Conservation (phyloP, 129 eudicot species). For the Centella asiatica region DNA sequence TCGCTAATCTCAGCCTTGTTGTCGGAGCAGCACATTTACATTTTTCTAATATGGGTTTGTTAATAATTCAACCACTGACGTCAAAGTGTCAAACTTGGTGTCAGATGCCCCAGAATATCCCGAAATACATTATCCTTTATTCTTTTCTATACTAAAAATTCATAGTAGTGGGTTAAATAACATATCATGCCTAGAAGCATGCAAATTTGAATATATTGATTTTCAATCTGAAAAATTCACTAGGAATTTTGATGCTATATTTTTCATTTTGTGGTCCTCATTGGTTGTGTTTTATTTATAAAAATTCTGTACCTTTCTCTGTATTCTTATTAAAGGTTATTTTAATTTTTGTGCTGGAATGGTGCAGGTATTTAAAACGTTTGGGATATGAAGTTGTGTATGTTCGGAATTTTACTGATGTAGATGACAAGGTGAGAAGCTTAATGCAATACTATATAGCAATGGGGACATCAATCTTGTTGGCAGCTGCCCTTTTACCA, state of each 20-base stretch:
- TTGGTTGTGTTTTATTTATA: too few species aligned
- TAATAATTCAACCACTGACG: too few species aligned
- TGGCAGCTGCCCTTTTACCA: too few species aligned
- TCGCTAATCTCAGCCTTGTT: too few species aligned
- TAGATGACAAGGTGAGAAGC: constrained; percentile 82
- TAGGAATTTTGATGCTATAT: background rate
- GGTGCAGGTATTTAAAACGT: constrained; percentile 53
- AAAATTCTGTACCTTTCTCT: background rate
- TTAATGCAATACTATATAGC: background rate
- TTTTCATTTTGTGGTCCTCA: too few species aligned
- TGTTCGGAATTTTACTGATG: constrained; percentile 85
- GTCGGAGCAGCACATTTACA: too few species aligned
- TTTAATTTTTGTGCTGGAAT: background rate
- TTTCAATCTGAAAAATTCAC: background rate
- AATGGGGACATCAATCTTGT: too few species aligned
- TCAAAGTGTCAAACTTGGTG: too few species aligned
- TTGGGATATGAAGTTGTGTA: constrained; percentile 76
- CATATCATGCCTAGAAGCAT: background rate
- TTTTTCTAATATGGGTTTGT: too few species aligned
- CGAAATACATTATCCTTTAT: too few species aligned
- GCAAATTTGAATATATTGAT: background rate
- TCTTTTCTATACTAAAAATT: too few species aligned
- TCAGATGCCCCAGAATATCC: background rate
- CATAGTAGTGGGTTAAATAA: background rate
- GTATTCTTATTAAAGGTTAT: too few species aligned